Base-by-base conservation (phyloP, 2,329 filamentous ascomycete species). In the Trichocomaceae sp. region DNA sequence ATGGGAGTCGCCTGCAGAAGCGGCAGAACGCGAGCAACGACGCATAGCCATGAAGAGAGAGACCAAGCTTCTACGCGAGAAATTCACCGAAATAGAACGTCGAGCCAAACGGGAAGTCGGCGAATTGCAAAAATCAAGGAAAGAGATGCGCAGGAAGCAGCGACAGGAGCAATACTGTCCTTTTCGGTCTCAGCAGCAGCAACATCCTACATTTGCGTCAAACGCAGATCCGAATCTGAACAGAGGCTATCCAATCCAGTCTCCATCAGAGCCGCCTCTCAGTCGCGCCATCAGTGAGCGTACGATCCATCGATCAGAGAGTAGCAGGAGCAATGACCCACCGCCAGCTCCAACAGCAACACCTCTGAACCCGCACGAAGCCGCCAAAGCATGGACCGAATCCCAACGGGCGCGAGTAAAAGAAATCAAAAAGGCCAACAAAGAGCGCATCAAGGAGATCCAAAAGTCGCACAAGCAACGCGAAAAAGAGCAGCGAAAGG, bases 81-180 rank as follows among this genome's bases (percentile, higher is more conserved):
- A 69, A 3, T 73, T 74, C 56, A 60, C 64, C 9, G 66, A 69
- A 8, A 60, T 72, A 5, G 57, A 69, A 15, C 63, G 64, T 3
- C 66, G 69, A 4, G 69, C 71, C 1, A 62, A 69, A n/a, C 64
- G 69, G 7, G 70, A 72, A 55, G 64, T 69, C 48, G 65, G 64
- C 3, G 67, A 68, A 17, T 54, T 63, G n/a, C 58, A 61, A 31
- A 61, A 63, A 20, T 55, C 56, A 17, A 57, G 56, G 52, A 54
- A 49, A 8, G 49, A 59, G 9, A 33, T 46, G 15, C 59, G 7
- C 52, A 54, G 44, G 47, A 31, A 61, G n/a, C 13, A 55, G 22
- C 56, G 55, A 7, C 47, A 41, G 42, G 33, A 47, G 10, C 56
- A 45, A 8, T 37, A 17, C 35, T 15, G n/a, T 39, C 13, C 20